These are phyloP conservation scores for Bipolaris gigantea DNA, from an alignment of 2,329 filamentous ascomycete species.

Conservation along the genomic window DNA sequence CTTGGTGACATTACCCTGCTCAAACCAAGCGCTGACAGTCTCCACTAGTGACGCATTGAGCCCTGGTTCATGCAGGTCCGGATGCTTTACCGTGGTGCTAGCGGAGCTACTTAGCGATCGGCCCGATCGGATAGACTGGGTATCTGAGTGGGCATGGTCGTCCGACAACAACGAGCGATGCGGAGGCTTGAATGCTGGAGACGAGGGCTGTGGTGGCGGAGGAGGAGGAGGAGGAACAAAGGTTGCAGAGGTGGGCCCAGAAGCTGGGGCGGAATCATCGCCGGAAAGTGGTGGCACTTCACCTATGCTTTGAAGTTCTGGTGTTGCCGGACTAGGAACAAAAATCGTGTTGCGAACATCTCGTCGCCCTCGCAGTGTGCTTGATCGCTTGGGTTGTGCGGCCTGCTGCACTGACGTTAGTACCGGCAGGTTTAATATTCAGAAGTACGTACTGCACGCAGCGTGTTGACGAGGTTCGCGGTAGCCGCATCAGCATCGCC, in stretches of 20 bases:
- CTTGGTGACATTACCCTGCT: slow-evolving; percentile 69
- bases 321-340: slow-evolving; percentile 56
- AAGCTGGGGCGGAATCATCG: slow-evolving; percentile 19
- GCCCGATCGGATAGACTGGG: slow-evolving; percentile 86
- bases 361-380: slow-evolving; percentile 82
- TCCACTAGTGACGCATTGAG: slow-evolving; percentile 90
- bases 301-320: slow-evolving; percentile 45
- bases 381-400: slow-evolving; percentile 59
- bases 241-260: slow-evolving; percentile 18
- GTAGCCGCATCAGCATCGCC: slow-evolving; percentile 73
- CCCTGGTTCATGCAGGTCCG: slow-evolving; percentile 77
- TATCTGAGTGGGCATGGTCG: slow-evolving; percentile 73
- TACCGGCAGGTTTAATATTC: neutral
- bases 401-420: slow-evolving; percentile 50
- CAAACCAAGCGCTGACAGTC: slow-evolving; percentile 83
- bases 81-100: slow-evolving; percentile 68
- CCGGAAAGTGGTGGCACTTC: slow-evolving; percentile 37
- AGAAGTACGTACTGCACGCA: slow-evolving; percentile 56
- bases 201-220: slow-evolving; percentile 37
- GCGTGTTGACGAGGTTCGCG: slow-evolving; percentile 72
- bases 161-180: slow-evolving; percentile 43
- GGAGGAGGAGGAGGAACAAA: slow-evolving; percentile 26
- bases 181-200: slow-evolving; percentile 41
- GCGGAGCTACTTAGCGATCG: slow-evolving; percentile 73
- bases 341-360: slow-evolving; percentile 93